phyloP scores from a whole-genome alignment of 2,329 filamentous ascomycete genomes.

The Scedosporium minutisporum region DNA sequence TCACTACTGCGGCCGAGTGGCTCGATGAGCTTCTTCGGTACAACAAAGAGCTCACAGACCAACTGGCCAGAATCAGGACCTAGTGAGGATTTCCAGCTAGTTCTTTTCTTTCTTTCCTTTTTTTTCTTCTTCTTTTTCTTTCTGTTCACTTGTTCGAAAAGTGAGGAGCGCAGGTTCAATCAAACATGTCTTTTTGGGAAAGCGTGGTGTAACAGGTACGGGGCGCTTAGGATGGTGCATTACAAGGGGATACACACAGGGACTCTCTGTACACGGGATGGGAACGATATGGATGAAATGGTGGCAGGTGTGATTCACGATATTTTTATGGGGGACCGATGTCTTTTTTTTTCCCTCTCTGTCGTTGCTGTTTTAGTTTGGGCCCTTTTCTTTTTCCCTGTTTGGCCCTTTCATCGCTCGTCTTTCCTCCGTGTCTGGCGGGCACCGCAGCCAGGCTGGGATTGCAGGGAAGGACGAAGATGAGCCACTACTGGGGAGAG shows the following conservation, averaged over 20 bases:
- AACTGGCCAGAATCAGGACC: conserved; percentile 33
- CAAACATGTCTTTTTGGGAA: not conserved
- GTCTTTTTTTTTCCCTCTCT: not conserved
- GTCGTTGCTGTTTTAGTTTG: not conserved
- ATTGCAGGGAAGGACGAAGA: too few relatives aligned
- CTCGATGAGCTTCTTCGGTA: conserved; percentile 62
- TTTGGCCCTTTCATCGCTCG: not conserved
- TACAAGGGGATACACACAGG: not conserved
- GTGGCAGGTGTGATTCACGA: not conserved
- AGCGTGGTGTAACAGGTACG: not conserved
- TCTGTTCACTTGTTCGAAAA: not conserved
- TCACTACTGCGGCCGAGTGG: conserved; percentile 68
- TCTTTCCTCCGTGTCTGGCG: not conserved
- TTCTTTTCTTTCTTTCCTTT: not conserved
- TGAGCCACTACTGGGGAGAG: too few relatives aligned
- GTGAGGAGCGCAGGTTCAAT: not conserved
- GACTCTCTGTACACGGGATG: not conserved
- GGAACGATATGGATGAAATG: not conserved
- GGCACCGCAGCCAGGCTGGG: too few relatives aligned
- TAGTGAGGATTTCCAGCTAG: not conserved
- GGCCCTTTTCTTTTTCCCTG: not conserved
- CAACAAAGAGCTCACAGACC: conserved; percentile 51
- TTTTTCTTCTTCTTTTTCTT: not conserved
- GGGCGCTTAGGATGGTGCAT: not conserved
- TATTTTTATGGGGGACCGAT: not conserved